phyloP scores from a whole-genome alignment of 495 filamentous ascomycete genomes.

The Coniosporium apollinis region DNA sequence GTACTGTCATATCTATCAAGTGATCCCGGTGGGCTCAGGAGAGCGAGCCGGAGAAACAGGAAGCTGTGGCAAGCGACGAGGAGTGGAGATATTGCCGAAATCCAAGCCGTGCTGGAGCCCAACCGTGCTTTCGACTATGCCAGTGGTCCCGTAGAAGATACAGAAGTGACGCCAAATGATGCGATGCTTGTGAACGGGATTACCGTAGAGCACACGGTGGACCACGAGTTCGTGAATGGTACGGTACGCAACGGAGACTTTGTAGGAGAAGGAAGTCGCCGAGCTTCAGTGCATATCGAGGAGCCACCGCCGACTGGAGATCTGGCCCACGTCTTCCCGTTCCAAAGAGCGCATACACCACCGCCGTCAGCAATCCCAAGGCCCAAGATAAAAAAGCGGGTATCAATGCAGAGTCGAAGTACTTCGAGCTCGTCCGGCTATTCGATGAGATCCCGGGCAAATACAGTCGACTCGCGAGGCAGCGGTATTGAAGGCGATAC shows the following conservation, averaged over 20 bases:
- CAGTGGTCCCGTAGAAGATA: not conserved
- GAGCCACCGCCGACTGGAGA: constrained; percentile 22
- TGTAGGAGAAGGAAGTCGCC: no score
- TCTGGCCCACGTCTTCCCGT: constrained; percentile 78
- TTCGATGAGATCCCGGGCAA: constrained; percentile 53
- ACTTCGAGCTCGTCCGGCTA: constrained; percentile 70
- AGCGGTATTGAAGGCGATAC: constrained; percentile 70
- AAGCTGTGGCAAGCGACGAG: constrained; percentile 76
- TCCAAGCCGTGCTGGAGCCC: constrained; percentile 67
- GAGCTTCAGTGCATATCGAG: not conserved
- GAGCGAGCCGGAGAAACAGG: constrained; percentile 71
- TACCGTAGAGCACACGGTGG: no score
- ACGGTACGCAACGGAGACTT: not conserved
- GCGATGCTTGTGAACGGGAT: no score
- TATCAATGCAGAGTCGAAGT: constrained; percentile 76
- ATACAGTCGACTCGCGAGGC: constrained; percentile 53
- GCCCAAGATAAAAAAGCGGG: constrained; percentile 41
- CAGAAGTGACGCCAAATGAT: not conserved
- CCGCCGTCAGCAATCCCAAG: constrained; percentile 29
- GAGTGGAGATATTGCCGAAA: constrained; percentile 52
- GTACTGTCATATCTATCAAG: constrained; percentile 79
- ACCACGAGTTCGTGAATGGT: not conserved
- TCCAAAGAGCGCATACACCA: constrained; percentile 38
- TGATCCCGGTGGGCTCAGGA: constrained; percentile 64
- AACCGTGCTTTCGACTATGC: constrained; percentile 8